Percentiles rank a stretch among this genome's conserved stretches.
Evolutionary conservation across 768 basidiomycete genomes (phyloP).

Genomic region (Flagelloscypha sp.): DNA sequence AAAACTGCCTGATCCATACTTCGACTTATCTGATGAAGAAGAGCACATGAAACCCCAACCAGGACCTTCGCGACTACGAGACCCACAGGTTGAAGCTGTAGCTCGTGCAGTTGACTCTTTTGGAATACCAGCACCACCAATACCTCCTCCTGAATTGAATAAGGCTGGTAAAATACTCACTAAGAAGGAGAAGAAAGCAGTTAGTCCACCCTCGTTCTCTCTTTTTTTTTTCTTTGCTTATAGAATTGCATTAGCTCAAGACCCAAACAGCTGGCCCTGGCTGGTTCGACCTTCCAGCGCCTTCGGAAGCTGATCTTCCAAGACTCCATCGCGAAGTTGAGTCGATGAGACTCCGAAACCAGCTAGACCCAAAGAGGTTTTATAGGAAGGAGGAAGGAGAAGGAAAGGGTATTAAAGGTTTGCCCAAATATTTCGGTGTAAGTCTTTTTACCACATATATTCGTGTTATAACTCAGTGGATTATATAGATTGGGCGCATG

Average conservation of each 20-base stretch:
- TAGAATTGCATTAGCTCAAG: constrained; percentile 39
- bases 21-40: constrained; percentile 36
- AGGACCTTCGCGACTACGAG: constrained; percentile 42
- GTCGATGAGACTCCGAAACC: constrained; percentile 76
- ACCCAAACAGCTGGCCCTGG: constrained; percentile 66
- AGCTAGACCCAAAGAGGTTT: constrained; percentile 88
- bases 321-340: constrained; percentile 79
- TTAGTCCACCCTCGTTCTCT: constrained; percentile 23
- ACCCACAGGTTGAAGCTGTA: constrained; percentile 52
- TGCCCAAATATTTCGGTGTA: constrained; percentile 89
- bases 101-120: constrained; percentile 43
- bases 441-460: constrained; percentile 16
- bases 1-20: constrained; percentile 53
- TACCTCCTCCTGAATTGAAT: constrained; percentile 50
- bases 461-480: constrained; percentile 8
- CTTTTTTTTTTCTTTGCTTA: constrained; percentile 1
- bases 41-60: too few species aligned
- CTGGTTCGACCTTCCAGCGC: constrained; percentile 88
- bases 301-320: constrained; percentile 71
- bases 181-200: constrained; percentile 65
- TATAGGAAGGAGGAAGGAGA: constrained; percentile 84
- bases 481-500: constrained; percentile 67
- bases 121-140: constrained; percentile 49
- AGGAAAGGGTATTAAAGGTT: constrained; percentile 73
- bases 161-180: constrained; percentile 61